Conservation (phyloP, 139 green algal genomes). For the Chlamydomonas sphaeroides region DNA sequence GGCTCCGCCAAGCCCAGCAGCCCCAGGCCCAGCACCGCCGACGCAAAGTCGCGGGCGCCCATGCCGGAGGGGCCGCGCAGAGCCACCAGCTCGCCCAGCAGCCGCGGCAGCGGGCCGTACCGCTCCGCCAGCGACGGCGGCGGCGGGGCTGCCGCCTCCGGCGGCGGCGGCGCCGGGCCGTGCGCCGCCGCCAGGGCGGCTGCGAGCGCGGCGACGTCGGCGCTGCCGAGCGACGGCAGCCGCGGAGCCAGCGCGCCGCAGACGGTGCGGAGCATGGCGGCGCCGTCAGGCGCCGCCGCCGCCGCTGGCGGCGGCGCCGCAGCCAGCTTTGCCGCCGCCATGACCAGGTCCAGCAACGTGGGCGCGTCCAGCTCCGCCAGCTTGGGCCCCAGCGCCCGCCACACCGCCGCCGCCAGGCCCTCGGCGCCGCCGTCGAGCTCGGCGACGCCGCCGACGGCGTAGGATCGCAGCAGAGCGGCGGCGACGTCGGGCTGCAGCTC, state of each 20-base stretch:
- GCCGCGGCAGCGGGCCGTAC: slow-evolving; percentile 26
- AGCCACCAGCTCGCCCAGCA: slow-evolving; percentile 19
- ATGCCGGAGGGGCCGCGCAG: neutral
- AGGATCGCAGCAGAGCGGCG: neutral
- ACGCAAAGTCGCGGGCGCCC: neutral
- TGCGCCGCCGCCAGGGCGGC: neutral
- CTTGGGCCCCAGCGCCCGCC: slow-evolving; percentile 2
- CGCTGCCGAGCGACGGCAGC: neutral
- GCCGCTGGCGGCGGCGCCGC: neutral
- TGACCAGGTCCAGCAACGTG: neutral
- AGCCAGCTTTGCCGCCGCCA: neutral
- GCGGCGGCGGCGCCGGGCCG: too few relatives aligned
- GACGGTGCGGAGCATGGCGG: neutral
- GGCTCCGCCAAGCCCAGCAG: neutral
- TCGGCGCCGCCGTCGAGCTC: slow-evolving; percentile 11
- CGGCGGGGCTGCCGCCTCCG: neutral
- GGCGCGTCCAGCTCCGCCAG: neutral
- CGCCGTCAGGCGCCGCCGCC: neutral
- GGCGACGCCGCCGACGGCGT: neutral
- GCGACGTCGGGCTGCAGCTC: slow-evolving; percentile 33
- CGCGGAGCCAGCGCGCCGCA: neutral
- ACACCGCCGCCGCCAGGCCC: slow-evolving; percentile 6
- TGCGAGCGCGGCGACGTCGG: neutral
- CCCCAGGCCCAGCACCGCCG: neutral
- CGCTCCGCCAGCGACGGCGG: neutral